A percentile compares a stretch with the other conserved stretches of the same genome.
phyloP scores from a whole-genome alignment of 1,284 basidiomycete genomes.

The Malassezia pachydermatis region DNA sequence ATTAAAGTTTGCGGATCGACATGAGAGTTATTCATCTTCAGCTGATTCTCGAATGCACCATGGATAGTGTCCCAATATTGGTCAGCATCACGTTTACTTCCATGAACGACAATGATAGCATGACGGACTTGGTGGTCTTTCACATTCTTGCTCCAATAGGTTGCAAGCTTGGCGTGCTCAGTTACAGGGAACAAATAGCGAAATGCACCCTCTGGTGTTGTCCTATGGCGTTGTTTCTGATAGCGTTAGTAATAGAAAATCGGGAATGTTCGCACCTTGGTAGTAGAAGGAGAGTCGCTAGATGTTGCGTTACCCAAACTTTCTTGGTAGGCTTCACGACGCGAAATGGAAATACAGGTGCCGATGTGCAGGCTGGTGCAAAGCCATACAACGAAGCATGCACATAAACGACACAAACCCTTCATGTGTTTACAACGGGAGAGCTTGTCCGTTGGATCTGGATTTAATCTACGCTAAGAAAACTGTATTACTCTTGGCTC shows the following conservation, averaged over 20 bases:
- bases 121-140: neutral
- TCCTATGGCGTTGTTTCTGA: neutral
- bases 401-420: no score
- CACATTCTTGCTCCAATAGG: neutral
- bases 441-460: no score
- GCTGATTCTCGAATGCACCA: constrained; percentile 19
- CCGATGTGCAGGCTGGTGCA: no score
- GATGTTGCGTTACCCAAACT: no score
- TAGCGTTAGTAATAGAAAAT: neutral
- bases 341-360: no score
- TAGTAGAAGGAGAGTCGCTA: no score
- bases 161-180: neutral
- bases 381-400: no score
- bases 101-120: constrained; percentile 33
- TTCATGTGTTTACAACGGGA: no score
- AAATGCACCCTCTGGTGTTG: neutral
- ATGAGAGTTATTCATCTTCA: constrained; percentile 8
- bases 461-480: no score
- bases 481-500: no score
- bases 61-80: constrained; percentile 27
- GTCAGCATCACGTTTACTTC: constrained; percentile 26
- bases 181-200: neutral
- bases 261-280: no score
- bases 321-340: no score
- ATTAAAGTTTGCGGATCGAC: constrained; percentile 24